A percentile compares a stretch with the other conserved stretches of the same genome.
Conservation (phyloP, 169 alveolate species). For the Eimeria necatrix region DNA sequence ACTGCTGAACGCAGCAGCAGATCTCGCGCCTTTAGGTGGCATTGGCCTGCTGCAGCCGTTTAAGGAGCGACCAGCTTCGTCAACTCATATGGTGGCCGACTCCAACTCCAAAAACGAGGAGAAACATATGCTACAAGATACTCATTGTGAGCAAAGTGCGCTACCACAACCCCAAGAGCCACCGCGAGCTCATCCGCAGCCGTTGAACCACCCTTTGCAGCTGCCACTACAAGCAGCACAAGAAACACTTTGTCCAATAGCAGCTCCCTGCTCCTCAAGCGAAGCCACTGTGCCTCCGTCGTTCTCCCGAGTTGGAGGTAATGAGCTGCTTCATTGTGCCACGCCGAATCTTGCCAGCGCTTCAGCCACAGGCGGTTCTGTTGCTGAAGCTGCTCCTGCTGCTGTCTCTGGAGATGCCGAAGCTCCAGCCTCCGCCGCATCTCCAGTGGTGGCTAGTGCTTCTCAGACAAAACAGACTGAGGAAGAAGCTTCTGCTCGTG, state of each 20-base stretch:
- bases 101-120: neutral
- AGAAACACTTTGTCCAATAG: neutral
- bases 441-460: slow-evolving; percentile 3
- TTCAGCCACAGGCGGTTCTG: neutral
- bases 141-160: neutral
- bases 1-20: slow-evolving; percentile 33
- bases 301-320: neutral
- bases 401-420: neutral
- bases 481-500: neutral
- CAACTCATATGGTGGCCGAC: neutral
- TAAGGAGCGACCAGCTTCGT: neutral
- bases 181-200: slow-evolving; percentile 44
- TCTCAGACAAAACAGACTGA: slow-evolving; percentile 12
- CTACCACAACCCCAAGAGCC: slow-evolving; percentile 61
- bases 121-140: neutral
- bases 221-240: neutral
- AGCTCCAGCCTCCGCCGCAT: slow-evolving; percentile 4
- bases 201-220: neutral
- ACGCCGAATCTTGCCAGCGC: neutral
- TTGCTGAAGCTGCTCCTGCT: slow-evolving; percentile 10
- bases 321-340: no score
- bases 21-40: neutral
- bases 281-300: neutral
- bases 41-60: neutral
- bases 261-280: neutral